Base-by-base conservation (phyloP, 768 basidiomycete species). In the Boletus speciosus region DNA sequence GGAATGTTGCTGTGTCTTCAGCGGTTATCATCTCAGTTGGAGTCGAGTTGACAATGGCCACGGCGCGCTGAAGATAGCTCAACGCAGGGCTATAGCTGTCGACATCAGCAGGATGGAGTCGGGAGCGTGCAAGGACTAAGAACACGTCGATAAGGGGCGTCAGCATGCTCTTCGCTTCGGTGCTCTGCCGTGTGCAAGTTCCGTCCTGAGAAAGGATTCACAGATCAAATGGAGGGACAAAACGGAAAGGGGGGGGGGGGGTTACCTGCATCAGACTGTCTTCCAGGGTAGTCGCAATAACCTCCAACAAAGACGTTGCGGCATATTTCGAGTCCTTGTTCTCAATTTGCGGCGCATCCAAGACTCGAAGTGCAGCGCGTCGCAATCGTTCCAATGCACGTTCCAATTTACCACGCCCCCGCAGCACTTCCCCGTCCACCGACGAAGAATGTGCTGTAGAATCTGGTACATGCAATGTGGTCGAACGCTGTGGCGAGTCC, bases 371-470 rank as follows among this genome's bases (percentile, higher is more conserved):
- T 12, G 73, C 72, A n/a, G 73, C 69, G 48, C 84, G 76, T 19
- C 85, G 75, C 14, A 84, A 60, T 47, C 81, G 73, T 64, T 88
- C 87, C 11, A 89, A 56, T 0, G 83, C 80, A 25, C 85, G 77
- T 47, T 81, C 79, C 14, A 85, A 69, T 65, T 87, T 89, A 21
- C 73, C 76, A 19, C 70, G 70, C 32, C 75, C 69, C 2, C 78
- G 76, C 46, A 61, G 31, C 15, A 60, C 49, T 21, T 67, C 58
- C 64, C 37, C 8, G 57, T 62, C 51, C 5, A 19, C 6, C 6
- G 25, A 12, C 27, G 45, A 35, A 34, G 45, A 7, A 29, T 52
- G 21, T 12, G 48, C 32, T 1, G 10, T 19, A 3, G 38, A 25
- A 1, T 25, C 16, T 21, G 47, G 36, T 25, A 7, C 11, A 7